Percentiles rank a stretch among this genome's conserved stretches.
Evolutionary conservation across 768 basidiomycete genomes (phyloP).

Genomic region (Phlebiopsis flavidoalba): DNA sequence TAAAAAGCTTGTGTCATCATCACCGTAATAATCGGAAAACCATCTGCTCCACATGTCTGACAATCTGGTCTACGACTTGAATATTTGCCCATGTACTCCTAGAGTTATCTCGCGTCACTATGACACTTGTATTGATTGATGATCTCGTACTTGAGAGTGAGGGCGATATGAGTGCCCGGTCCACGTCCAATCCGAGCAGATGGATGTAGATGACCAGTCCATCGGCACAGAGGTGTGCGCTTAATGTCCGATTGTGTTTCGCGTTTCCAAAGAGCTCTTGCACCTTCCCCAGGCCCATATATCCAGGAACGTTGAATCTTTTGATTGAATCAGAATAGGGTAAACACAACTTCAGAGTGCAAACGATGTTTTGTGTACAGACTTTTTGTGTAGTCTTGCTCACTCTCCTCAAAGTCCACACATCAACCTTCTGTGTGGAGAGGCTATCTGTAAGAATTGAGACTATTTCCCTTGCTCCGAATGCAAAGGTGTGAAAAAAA

Average conservation of each 20-base stretch:
- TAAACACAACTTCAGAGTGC: too few relatives aligned
- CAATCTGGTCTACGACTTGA: constrained; percentile 69
- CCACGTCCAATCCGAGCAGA: constrained; percentile 77
- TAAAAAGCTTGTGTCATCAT: constrained; percentile 60
- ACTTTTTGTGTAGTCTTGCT: constrained; percentile 68
- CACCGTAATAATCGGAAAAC: constrained; percentile 57
- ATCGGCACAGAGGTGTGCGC: constrained; percentile 46
- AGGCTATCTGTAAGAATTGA: constrained; percentile 82
- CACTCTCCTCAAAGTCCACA: constrained; percentile 75
- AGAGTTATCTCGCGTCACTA: constrained; percentile 41
- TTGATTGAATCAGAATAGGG: too few relatives aligned
- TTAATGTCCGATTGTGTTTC: constrained; percentile 42
- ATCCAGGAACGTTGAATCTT: constrained; percentile 77
- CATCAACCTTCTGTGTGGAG: constrained; percentile 58
- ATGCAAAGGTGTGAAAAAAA: constrained; percentile 84
- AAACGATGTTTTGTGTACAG: too few relatives aligned
- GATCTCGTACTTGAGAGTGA: constrained; percentile 69
- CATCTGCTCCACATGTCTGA: constrained; percentile 59
- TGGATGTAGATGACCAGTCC: constrained; percentile 82
- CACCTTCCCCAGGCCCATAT: constrained; percentile 75
- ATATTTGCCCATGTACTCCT: constrained; percentile 91
- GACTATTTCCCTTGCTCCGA: constrained; percentile 84
- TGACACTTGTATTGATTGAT: too few relatives aligned
- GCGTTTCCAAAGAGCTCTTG: constrained; percentile 58
- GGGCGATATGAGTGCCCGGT: constrained; percentile 86